Evolutionary conservation across 352 stramenopile genomes (phyloP).

Genomic region (Globisporangium mamillatum): DNA sequence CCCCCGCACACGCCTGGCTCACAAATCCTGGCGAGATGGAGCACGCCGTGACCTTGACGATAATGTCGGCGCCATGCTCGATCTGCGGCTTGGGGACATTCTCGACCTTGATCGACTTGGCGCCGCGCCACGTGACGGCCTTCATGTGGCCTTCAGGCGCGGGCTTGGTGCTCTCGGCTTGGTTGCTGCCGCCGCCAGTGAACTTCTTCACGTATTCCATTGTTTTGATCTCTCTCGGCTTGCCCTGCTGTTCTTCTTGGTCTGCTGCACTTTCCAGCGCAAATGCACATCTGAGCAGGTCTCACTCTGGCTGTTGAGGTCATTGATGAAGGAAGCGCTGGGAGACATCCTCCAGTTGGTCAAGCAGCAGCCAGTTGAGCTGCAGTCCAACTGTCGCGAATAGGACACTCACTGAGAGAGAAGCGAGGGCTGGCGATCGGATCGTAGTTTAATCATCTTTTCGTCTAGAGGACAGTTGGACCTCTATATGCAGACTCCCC

Average conservation of each 20-base stretch:
- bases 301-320: neutral
- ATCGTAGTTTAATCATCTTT: too few relatives aligned
- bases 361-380: neutral
- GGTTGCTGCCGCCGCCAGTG: slow-evolving; percentile 15
- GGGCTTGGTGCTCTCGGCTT: slow-evolving; percentile 19
- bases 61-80: slow-evolving; percentile 43
- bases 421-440: too few relatives aligned
- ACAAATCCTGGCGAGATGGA: slow-evolving; percentile 59
- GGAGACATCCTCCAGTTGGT: slow-evolving; percentile 12
- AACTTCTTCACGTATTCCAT: slow-evolving; percentile 41
- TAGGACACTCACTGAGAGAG: too few relatives aligned
- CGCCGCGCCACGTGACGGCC: slow-evolving; percentile 51
- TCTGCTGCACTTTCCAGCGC: slow-evolving; percentile 1
- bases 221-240: neutral
- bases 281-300: slow-evolving; percentile 15
- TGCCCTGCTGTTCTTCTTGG: neutral
- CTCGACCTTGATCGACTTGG: slow-evolving; percentile 50
- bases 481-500: too few relatives aligned
- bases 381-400: neutral
- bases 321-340: neutral
- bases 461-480: too few relatives aligned
- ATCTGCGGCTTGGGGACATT: slow-evolving; percentile 58
- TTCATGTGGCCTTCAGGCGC: slow-evolving; percentile 40
- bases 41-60: slow-evolving; percentile 64
- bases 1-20: slow-evolving; percentile 35